A percentile compares a stretch with the other conserved stretches of the same genome.
These are phyloP conservation scores for Mycena latifolia DNA, from an alignment of 768 basidiomycete species.

Conservation along the genomic window DNA sequence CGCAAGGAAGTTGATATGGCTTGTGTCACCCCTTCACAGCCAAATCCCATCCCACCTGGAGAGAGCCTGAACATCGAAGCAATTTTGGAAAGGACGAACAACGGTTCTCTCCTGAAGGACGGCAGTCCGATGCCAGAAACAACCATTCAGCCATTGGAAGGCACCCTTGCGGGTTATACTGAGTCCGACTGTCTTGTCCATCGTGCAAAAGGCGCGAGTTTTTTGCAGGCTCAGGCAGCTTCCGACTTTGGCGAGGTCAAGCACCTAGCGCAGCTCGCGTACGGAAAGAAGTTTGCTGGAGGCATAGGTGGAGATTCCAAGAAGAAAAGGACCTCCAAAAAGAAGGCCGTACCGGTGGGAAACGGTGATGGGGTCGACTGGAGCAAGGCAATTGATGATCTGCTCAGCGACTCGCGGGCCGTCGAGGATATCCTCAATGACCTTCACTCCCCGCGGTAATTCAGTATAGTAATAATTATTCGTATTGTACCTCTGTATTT, in stretches of 20 bases:
- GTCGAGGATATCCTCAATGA: slow-evolving; percentile 33
- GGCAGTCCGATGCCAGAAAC: slow-evolving; percentile 65
- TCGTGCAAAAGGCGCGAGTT: slow-evolving; percentile 71
- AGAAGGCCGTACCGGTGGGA: slow-evolving; percentile 48
- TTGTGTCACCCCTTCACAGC: slow-evolving; percentile 95
- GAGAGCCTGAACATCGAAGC: slow-evolving; percentile 82
- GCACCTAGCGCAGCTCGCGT: slow-evolving; percentile 68
- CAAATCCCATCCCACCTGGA: slow-evolving; percentile 85
- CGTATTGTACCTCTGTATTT: slow-evolving; percentile 22
- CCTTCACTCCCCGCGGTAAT: slow-evolving; percentile 25
- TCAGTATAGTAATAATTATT: slow-evolving; percentile 12
- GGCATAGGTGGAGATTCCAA: slow-evolving; percentile 42
- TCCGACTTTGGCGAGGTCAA: slow-evolving; percentile 78
- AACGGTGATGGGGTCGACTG: slow-evolving; percentile 59
- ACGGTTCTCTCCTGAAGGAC: slow-evolving; percentile 74
- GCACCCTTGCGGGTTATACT: slow-evolving; percentile 62
- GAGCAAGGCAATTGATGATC: slow-evolving; percentile 52
- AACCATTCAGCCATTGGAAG: slow-evolving; percentile 39
- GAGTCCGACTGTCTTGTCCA: slow-evolving; percentile 74
- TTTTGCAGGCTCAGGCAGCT: slow-evolving; percentile 84
- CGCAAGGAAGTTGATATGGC: slow-evolving; percentile 98
- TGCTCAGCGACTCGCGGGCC: slow-evolving; percentile 38
- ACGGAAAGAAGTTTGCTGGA: slow-evolving; percentile 56
- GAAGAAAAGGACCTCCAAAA: slow-evolving; percentile 34
- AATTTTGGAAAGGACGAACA: slow-evolving; percentile 73